Percentiles rank a stretch among this genome's conserved stretches.
Evolutionary conservation across 495 filamentous ascomycete genomes (phyloP).

Genomic region (Aspergillus coremiiformis): DNA sequence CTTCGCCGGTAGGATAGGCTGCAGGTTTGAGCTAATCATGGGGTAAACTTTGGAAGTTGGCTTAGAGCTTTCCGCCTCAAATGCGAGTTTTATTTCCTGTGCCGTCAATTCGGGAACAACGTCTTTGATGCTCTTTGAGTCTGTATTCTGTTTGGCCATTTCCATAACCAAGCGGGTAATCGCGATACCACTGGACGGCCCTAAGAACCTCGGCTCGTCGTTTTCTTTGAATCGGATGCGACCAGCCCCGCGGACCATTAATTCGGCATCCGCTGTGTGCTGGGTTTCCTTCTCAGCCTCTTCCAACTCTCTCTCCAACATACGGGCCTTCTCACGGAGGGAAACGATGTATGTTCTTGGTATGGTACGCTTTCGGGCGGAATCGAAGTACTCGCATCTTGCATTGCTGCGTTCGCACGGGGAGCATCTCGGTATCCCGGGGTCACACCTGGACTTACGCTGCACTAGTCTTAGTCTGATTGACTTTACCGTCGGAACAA

Average conservation of each 20-base stretch:
- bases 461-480: constrained; percentile 22
- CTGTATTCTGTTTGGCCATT: constrained; percentile 80
- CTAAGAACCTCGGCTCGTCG: constrained; percentile 81
- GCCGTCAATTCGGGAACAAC: constrained; percentile 67
- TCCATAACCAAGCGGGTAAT: constrained; percentile 93
- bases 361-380: constrained; percentile 67
- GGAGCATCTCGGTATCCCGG: constrained; percentile 80
- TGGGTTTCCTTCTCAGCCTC: constrained; percentile 55
- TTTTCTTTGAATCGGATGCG: constrained; percentile 72
- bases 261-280: constrained; percentile 62
- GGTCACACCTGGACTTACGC: constrained; percentile 93
- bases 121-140: constrained; percentile 77
- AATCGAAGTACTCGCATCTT: constrained; percentile 88
- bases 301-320: constrained; percentile 66
- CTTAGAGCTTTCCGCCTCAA: constrained; percentile 49
- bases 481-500: not conserved
- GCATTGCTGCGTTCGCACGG: constrained; percentile 87
- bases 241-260: constrained; percentile 74
- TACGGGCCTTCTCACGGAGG: constrained; percentile 72
- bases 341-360: constrained; percentile 80
- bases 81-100: constrained; percentile 50
- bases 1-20: constrained; percentile 58
- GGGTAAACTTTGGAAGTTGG: constrained; percentile 67
- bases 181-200: constrained; percentile 86
- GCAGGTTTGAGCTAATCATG: constrained; percentile 67